Percentiles rank a stretch among this genome's conserved stretches.
Conservation (phyloP, 768 basidiomycete genomes). For the Sarcodon aspratus region DNA sequence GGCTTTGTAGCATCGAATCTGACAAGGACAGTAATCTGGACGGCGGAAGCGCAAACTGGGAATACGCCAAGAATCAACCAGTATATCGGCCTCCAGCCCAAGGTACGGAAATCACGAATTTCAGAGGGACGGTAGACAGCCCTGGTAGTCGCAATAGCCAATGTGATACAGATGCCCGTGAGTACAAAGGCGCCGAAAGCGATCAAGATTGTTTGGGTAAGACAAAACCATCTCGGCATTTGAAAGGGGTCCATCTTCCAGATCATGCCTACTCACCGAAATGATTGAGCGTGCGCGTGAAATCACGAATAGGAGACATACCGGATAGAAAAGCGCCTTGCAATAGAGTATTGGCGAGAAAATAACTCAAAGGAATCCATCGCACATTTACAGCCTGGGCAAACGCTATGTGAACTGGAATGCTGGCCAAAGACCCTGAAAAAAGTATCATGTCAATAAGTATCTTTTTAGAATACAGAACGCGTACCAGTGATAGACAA, state of each 20-base stretch:
- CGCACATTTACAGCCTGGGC: conserved; percentile 27
- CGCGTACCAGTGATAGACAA: conserved; percentile 39
- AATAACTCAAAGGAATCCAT: conserved; percentile 41
- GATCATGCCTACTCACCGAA: conserved; percentile 36
- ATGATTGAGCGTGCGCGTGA: neutral
- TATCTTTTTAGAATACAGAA: neutral
- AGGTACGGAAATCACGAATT: conserved; percentile 18
- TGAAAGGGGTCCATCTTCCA: conserved; percentile 49
- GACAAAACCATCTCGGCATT: conserved; percentile 50
- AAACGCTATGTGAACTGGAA: conserved; percentile 35
- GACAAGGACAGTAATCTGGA: conserved; percentile 32
- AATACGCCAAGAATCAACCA: conserved; percentile 31
- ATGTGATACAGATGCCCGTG: conserved; percentile 13
- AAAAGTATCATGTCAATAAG: neutral
- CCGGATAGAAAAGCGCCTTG: conserved; percentile 52
- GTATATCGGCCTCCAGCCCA: conserved; percentile 38
- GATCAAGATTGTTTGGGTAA: too few species aligned
- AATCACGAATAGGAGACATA: conserved; percentile 12
- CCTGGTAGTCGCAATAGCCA: conserved; percentile 11
- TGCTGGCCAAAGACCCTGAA: conserved; percentile 39
- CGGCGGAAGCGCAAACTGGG: conserved; percentile 32
- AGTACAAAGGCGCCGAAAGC: conserved; percentile 1
- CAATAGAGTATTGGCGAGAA: conserved; percentile 35
- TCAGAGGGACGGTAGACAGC: conserved; percentile 8
- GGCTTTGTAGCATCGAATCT: conserved; percentile 33